These are phyloP conservation scores for Wickerhamia fluorescens DNA, from an alignment of 805 yeast genomes.

Conservation along the genomic window DNA sequence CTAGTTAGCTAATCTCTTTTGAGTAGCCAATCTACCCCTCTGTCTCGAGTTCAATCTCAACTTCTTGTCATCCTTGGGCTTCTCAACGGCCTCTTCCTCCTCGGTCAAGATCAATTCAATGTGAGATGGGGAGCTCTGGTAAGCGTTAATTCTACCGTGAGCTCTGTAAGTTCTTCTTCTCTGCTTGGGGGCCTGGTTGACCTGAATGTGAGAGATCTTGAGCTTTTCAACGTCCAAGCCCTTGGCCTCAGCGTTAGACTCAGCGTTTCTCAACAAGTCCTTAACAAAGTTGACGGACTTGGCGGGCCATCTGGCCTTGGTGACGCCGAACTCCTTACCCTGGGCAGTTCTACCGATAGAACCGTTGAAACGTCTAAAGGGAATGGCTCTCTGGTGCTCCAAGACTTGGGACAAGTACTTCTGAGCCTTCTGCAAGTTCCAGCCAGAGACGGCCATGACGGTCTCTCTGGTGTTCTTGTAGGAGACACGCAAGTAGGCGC, in stretches of 20 bases:
- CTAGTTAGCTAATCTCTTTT: slow-evolving; percentile 58
- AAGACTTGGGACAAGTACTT: slow-evolving; percentile 91
- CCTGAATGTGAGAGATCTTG: slow-evolving; percentile 97
- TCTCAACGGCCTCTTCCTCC: slow-evolving; percentile 88
- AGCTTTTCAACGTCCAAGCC: slow-evolving; percentile 95
- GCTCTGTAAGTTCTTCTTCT: slow-evolving; percentile 99
- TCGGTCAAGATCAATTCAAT: slow-evolving; percentile 95
- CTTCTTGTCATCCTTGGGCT: slow-evolving; percentile 66
- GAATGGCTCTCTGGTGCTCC: slow-evolving; percentile 99
- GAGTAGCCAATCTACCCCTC: slow-evolving; percentile 83
- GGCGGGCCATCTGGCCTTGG: slow-evolving; percentile 99
- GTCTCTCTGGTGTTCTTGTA: slow-evolving; percentile 99
- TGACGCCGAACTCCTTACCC: slow-evolving; percentile 99
- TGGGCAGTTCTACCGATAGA: slow-evolving; percentile 99
- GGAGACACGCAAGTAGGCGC: slow-evolving; percentile 98
- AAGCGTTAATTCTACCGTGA: slow-evolving; percentile 99
- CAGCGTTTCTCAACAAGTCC: slow-evolving; percentile 95
- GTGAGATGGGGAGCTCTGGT: slow-evolving; percentile 98
- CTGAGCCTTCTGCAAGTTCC: slow-evolving; percentile 96
- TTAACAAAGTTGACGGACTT: slow-evolving; percentile 94
- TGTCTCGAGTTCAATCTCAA: slow-evolving; percentile 85
- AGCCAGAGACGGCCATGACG: slow-evolving; percentile 96
- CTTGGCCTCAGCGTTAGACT: slow-evolving; percentile 97
- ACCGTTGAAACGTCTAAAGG: slow-evolving; percentile 96
- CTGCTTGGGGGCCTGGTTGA: slow-evolving; percentile 99